Conservation (phyloP, 2,329 filamentous ascomycete species). For the Aurifilum marmelostoma region DNA sequence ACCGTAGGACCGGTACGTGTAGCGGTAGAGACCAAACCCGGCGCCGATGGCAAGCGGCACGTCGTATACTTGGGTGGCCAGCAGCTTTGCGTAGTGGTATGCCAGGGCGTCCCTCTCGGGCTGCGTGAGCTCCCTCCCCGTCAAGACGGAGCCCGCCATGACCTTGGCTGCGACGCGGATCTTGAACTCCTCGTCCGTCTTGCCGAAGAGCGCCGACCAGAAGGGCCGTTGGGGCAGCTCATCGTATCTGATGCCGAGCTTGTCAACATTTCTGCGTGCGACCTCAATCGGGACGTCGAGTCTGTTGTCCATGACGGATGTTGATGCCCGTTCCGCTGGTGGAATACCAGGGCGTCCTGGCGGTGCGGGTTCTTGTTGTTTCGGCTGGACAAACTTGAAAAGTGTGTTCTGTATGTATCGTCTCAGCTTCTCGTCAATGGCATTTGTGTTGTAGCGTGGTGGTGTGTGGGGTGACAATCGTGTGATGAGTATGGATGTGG, state of each 20-base stretch:
- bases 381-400: neutral
- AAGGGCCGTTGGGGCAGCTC: conserved; percentile 22
- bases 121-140: conserved; percentile 32
- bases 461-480: neutral
- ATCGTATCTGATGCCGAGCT: conserved; percentile 27
- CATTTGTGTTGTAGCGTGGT: neutral
- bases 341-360: neutral
- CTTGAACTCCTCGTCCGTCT: conserved; percentile 4
- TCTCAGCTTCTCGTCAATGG: neutral
- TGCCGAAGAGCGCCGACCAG: conserved; percentile 14
- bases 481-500: neutral
- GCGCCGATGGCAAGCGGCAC: conserved; percentile 34
- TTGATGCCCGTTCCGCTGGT: neutral
- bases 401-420: neutral
- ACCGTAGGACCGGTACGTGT: conserved; percentile 39
- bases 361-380: neutral
- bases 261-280: conserved; percentile 23
- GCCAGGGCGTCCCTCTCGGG: conserved; percentile 36
- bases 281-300: neutral
- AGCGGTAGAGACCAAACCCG: conserved; percentile 34
- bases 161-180: conserved; percentile 19
- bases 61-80: conserved; percentile 36
- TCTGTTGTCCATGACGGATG: neutral
- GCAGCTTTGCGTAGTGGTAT: conserved; percentile 36
- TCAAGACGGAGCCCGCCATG: conserved; percentile 18